phyloP scores from a whole-genome alignment of 139 green algal species.

The Chlamydomonas applanata region DNA sequence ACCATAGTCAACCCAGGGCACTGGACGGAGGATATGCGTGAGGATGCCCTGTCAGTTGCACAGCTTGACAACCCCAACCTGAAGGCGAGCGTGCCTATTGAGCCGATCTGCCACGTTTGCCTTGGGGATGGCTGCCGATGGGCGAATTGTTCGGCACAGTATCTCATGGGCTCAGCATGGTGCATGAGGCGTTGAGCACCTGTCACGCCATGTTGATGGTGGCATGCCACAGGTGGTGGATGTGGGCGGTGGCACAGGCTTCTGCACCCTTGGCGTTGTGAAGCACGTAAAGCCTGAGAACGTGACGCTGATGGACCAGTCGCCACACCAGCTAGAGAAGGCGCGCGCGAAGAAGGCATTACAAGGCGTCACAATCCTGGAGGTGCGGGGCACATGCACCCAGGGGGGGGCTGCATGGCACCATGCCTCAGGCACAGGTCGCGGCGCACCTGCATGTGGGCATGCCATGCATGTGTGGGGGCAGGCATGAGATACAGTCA shows the following conservation, averaged over 20 bases:
- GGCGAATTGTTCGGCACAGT: no score
- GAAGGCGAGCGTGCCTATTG: slow-evolving; percentile 69
- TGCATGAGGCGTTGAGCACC: background rate
- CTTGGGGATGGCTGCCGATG: no score
- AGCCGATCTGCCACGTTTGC: no score
- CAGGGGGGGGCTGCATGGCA: no score
- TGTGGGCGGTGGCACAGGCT: slow-evolving; percentile 92
- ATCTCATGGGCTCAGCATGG: background rate
- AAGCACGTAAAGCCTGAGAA: slow-evolving; percentile 69
- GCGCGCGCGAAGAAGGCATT: slow-evolving; percentile 83
- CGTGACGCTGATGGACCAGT: slow-evolving; percentile 93
- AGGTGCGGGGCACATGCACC: slow-evolving; percentile 46
- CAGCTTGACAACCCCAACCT: slow-evolving; percentile 72
- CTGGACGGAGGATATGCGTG: slow-evolving; percentile 93
- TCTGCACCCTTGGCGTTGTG: slow-evolving; percentile 90
- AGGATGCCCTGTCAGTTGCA: slow-evolving; percentile 80
- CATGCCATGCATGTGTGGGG: no score
- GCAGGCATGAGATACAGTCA: no score
- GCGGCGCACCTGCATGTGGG: no score
- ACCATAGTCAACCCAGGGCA: slow-evolving; percentile 87
- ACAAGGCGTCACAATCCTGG: slow-evolving; percentile 85
- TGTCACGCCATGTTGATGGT: background rate
- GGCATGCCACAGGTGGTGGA: slow-evolving; percentile 72
- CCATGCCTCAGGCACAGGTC: no score
- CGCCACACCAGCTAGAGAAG: slow-evolving; percentile 91